These are phyloP conservation scores for Dryas drummondii DNA, from an alignment of 306 rosid species.

Conservation along the genomic window DNA sequence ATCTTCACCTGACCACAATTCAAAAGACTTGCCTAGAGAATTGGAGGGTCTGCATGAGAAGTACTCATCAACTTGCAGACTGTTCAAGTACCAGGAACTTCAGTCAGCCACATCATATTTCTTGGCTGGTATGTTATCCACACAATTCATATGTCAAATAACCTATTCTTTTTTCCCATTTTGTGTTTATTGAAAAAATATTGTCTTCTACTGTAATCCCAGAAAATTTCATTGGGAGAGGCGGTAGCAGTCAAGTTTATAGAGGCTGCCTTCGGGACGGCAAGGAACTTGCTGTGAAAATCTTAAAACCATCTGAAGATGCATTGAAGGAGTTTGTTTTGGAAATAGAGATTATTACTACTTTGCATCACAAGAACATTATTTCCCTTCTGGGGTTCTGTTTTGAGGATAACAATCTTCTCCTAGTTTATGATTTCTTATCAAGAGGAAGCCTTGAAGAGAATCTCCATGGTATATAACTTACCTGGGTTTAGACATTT, in stretches of 20 bases:
- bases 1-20: slow-evolving; percentile 40
- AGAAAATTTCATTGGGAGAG: slow-evolving; percentile 90
- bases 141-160: slow-evolving; percentile 11
- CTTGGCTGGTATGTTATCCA: slow-evolving; percentile 59
- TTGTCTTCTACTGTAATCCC: slow-evolving; percentile 22
- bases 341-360: slow-evolving; percentile 86
- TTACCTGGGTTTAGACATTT: not conserved
- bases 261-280: slow-evolving; percentile 86
- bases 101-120: slow-evolving; percentile 75
- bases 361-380: slow-evolving; percentile 79
- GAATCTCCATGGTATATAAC: slow-evolving; percentile 72
- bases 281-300: slow-evolving; percentile 91
- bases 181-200: not conserved
- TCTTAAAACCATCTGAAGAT: slow-evolving; percentile 81
- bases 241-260: slow-evolving; percentile 91
- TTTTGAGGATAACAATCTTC: slow-evolving; percentile 76
- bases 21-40: slow-evolving; percentile 51
- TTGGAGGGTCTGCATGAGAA: slow-evolving; percentile 82
- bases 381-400: slow-evolving; percentile 91
- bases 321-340: slow-evolving; percentile 68
- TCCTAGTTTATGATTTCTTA: slow-evolving; percentile 87
- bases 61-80: slow-evolving; percentile 72
- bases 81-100: slow-evolving; percentile 77
- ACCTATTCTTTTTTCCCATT: not conserved
- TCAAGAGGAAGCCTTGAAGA: slow-evolving; percentile 98